Base-by-base conservation (phyloP, 148 eudicot genomes). In the Rhododendron vialii region DNA sequence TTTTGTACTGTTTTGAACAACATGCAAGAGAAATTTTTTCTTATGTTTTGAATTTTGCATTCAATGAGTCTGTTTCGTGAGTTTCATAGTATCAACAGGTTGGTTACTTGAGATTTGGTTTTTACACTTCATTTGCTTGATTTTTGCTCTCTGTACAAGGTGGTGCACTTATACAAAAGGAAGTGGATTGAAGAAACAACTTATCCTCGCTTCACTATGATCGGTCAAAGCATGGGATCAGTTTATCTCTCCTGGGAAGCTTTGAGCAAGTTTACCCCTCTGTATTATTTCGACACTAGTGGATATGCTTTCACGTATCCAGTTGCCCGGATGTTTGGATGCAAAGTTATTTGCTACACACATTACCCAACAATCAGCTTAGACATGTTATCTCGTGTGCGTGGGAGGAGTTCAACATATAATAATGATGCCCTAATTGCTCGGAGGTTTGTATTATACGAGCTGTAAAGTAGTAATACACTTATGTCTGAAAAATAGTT, bases 361-460 rank as follows among this genome's bases (percentile, higher is more conserved):
- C 99, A 97, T 92, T 97, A 97, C 87, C 99, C 99, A 53, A 97
- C 99, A 55, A 97, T 97, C 90, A 97, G 98, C 86, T 92, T 95
- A 82, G 99, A 97, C 88, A 97, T 95, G 99, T 90, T 95, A 85
- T 94, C 99, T 63, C 95, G 98, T 71, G 99, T 94, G 73, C 91
- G 92, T 85, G 86, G 88, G 18, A 89, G 94, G 82, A 97, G 93
- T 90, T 88, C 98, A 74, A 93, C 93, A 98, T 97, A 97, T 88
- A 97, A 97, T 84, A 97, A 97, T 89, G 92, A 97, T 87, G 84
- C 90, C 59, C 71, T 87, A 82, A 91, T 97, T 92, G 94, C 98
- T 87, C 89, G 86, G 87, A 97, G 99, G 99, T 97, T 88, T 85
- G 86, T 88, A 55, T 76, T 61, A 33, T 88, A n/a, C 65, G 43